Percentiles rank a stretch among this genome's conserved stretches.
Evolutionary conservation across 768 basidiomycete species (phyloP).

Genomic region (Suillus americanus): DNA sequence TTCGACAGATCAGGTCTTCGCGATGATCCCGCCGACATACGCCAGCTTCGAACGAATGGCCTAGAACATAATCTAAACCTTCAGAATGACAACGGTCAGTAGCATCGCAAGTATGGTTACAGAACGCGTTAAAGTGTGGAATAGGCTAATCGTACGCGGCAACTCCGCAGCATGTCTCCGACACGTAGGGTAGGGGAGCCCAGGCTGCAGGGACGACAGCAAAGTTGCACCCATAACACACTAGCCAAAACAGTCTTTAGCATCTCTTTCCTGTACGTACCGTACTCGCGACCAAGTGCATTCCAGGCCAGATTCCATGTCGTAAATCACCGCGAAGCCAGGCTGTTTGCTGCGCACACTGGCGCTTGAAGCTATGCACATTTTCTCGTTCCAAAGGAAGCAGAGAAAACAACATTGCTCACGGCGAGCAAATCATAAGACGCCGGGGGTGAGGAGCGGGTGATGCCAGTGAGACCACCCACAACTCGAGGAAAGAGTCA

Average conservation of each 20-base stretch:
- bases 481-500: slow-evolving; percentile 36
- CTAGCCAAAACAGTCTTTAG: slow-evolving; percentile 8
- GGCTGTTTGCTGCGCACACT: slow-evolving; percentile 48
- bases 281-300: slow-evolving; percentile 24
- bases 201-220: slow-evolving; percentile 19
- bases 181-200: slow-evolving; percentile 21
- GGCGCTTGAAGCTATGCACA: slow-evolving; percentile 46
- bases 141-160: slow-evolving; percentile 39
- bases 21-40: slow-evolving; percentile 9
- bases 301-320: slow-evolving; percentile 22
- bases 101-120: background rate
- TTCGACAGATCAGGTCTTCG: slow-evolving; percentile 34
- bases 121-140: slow-evolving; percentile 2
- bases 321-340: slow-evolving; percentile 46
- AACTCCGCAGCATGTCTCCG: slow-evolving; percentile 11
- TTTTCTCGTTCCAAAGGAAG: slow-evolving; percentile 19
- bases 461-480: slow-evolving; percentile 16
- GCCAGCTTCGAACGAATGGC: slow-evolving; percentile 3
- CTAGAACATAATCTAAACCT: slow-evolving; percentile 4
- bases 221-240: slow-evolving; percentile 13
- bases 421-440: slow-evolving; percentile 56
- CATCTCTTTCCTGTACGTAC: slow-evolving; percentile 38
- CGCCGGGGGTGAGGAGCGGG: slow-evolving; percentile 46
- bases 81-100: slow-evolving; percentile 4
- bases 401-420: slow-evolving; percentile 35